These are phyloP conservation scores for Oryza punctata DNA, from an alignment of 176 grass and related monocot species.

Conservation along the genomic window DNA sequence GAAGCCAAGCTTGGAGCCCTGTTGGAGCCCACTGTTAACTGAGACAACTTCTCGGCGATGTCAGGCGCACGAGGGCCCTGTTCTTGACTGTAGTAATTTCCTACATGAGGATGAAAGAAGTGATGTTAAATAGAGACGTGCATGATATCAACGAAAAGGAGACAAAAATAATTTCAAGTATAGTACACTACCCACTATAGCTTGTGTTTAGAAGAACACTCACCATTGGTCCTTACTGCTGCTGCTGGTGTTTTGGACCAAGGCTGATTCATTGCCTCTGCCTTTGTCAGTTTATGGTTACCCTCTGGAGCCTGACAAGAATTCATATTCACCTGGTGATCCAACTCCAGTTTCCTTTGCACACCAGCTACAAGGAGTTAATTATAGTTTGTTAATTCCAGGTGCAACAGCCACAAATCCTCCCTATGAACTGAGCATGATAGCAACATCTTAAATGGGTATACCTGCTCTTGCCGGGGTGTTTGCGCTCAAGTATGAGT, in stretches of 20 bases:
- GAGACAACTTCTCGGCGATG: conserved; percentile 55
- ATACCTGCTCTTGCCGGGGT: conserved; percentile 61
- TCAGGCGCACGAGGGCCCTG: conserved; percentile 41
- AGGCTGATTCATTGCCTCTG: conserved; percentile 47
- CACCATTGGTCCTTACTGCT: conserved; percentile 41
- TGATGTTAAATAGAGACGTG: not conserved
- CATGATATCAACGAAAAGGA: not conserved
- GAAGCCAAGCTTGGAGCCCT: conserved; percentile 18
- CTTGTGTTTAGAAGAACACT: not conserved
- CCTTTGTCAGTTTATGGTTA: conserved; percentile 52
- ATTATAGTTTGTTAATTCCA: not conserved
- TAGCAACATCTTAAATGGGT: not conserved
- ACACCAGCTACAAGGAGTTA: conserved; percentile 45
- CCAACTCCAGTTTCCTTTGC: conserved; percentile 85
- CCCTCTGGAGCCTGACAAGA: conserved; percentile 38
- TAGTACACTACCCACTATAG: no score
- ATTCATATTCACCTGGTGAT: conserved; percentile 46
- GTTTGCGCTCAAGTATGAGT: conserved; percentile 44
- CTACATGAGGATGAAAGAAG: conserved; percentile 6
- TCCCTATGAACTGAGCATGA: not conserved
- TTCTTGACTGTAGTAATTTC: conserved; percentile 24
- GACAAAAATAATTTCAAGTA: no score
- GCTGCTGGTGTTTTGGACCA: conserved; percentile 41
- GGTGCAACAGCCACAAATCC: not conserved
- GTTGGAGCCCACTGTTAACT: conserved; percentile 57